Percentiles rank a stretch among this genome's conserved stretches.
Evolutionary conservation across 768 basidiomycete genomes (phyloP).

Genomic region (Hysterangium stoloniferum): DNA sequence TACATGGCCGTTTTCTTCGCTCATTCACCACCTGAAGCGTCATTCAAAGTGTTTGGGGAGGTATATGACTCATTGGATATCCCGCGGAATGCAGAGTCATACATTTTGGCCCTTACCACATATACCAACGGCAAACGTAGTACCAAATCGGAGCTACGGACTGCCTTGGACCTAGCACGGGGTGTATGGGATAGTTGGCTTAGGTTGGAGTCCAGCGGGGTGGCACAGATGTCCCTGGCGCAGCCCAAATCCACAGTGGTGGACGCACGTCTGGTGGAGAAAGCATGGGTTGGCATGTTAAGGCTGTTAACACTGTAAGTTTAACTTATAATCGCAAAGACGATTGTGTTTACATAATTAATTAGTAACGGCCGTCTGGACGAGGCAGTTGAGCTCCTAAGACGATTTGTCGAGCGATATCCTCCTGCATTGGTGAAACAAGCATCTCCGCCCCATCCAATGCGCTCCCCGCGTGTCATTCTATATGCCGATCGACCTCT

Average conservation of each 20-base stretch:
- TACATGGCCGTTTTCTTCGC: constrained; percentile 73
- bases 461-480: constrained; percentile 52
- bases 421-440: constrained; percentile 46
- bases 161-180: constrained; percentile 46
- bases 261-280: constrained; percentile 50
- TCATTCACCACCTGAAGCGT: constrained; percentile 43
- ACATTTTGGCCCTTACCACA: constrained; percentile 60
- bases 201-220: constrained; percentile 33
- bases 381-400: constrained; percentile 47
- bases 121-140: constrained; percentile 23
- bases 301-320: constrained; percentile 55
- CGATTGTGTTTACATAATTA: constrained; percentile 23
- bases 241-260: not conserved
- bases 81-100: constrained; percentile 43
- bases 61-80: constrained; percentile 40
- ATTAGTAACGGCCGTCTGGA: constrained; percentile 23
- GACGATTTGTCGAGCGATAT: constrained; percentile 55
- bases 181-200: constrained; percentile 65
- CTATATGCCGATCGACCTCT: constrained; percentile 54
- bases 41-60: constrained; percentile 41
- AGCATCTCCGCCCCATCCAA: constrained; percentile 30
- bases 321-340: not conserved
- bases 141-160: constrained; percentile 34
- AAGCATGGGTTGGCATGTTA: constrained; percentile 61
- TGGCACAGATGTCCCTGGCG: constrained; percentile 10